Conservation (phyloP, 164 flowering plant genomes). For the Tetrastigma voinierianum region DNA sequence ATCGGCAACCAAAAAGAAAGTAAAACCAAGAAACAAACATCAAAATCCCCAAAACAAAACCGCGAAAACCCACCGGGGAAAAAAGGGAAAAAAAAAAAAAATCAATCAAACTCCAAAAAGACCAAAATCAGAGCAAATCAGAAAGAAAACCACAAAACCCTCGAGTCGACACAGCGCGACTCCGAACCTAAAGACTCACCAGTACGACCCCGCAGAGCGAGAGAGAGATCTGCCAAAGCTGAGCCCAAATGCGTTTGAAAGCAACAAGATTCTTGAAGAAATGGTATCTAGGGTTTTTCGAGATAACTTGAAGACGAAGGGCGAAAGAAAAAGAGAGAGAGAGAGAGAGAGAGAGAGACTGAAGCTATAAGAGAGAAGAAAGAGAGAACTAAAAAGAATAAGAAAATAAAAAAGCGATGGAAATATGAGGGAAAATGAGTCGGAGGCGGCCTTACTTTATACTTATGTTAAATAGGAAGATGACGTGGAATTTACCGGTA, state of each 20-base stretch:
- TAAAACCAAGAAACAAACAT: neutral
- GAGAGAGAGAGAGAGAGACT: constrained; percentile 4
- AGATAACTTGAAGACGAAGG: constrained; percentile 15
- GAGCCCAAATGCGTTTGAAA: too few relatives aligned
- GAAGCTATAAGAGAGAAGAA: neutral
- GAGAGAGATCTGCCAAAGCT: constrained; percentile 8
- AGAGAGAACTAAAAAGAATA: neutral
- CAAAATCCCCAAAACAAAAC: neutral
- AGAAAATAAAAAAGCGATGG: neutral
- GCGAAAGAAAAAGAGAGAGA: constrained; percentile 5
- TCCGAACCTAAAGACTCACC: constrained; percentile 24
- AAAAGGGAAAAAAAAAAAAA: neutral
- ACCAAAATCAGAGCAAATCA: neutral
- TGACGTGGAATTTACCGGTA: neutral
- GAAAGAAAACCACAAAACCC: constrained; percentile 11
- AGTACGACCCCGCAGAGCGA: neutral
- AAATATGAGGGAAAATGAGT: neutral
- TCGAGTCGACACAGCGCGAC: constrained; percentile 21
- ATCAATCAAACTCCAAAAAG: neutral
- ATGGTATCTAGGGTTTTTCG: constrained; percentile 11
- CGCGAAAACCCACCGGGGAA: too few relatives aligned
- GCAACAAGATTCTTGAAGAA: neutral
- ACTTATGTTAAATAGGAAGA: neutral
- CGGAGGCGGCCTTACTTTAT: neutral
- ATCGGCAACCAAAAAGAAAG: neutral